A percentile compares a stretch with the other conserved stretches of the same genome.
phyloP scores from a whole-genome alignment of 495 filamentous ascomycete species.

The Daldinia childiae region DNA sequence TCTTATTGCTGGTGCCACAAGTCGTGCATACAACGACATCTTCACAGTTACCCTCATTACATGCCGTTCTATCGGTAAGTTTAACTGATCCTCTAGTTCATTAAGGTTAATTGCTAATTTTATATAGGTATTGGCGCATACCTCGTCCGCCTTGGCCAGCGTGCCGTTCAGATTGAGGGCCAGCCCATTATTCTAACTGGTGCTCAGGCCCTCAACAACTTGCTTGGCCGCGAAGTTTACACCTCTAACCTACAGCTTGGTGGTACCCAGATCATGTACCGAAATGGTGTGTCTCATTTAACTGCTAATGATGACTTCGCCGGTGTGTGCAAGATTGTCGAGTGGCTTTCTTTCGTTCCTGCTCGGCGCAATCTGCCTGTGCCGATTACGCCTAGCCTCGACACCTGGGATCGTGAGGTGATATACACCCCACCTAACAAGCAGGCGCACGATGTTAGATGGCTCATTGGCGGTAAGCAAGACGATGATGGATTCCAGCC shows the following conservation, averaged over 20 bases:
- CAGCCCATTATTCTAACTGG: conserved; percentile 99
- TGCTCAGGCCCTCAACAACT: conserved; percentile 96
- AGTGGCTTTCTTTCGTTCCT: conserved; percentile 96
- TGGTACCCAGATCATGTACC: conserved; percentile 99
- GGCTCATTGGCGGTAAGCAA: conserved; percentile 90
- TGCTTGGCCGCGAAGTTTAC: conserved; percentile 97
- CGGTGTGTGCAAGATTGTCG: conserved; percentile 96
- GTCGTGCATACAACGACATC: conserved; percentile 97
- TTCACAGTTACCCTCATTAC: conserved; percentile 99
- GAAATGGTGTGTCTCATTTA: conserved; percentile 98
- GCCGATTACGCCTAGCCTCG: conserved; percentile 83
- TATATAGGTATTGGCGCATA: conserved; percentile 89
- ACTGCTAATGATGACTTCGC: conserved; percentile 97
- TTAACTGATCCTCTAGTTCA: background rate
- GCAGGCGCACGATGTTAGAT: conserved; percentile 91
- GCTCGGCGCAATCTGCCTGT: conserved; percentile 91
- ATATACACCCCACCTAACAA: conserved; percentile 85
- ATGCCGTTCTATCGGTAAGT: conserved; percentile 89
- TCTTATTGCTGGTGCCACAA: conserved; percentile 97
- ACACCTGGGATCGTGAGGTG: conserved; percentile 93
- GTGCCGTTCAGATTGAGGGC: conserved; percentile 98
- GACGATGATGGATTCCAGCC: conserved; percentile 84
- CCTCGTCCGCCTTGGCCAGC: conserved; percentile 95
- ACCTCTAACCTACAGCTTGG: conserved; percentile 98
- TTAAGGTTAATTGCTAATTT: conserved; percentile 39